Base-by-base conservation (phyloP, 192 early-diverging fungal genomes). In the Entrophospora sp. region DNA sequence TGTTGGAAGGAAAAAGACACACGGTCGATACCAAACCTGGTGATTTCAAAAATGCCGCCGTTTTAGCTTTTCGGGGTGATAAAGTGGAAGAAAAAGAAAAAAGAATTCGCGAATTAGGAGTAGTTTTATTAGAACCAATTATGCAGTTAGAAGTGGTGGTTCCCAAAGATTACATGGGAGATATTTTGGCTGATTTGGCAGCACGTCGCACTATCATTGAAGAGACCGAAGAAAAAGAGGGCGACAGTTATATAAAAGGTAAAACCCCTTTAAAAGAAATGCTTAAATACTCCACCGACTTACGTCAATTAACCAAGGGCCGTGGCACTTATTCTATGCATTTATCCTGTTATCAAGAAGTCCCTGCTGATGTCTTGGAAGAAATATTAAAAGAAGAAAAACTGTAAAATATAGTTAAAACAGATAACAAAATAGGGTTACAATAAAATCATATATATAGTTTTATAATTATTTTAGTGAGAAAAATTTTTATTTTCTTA, bases 91-190 rank as follows among this genome's bases (percentile, higher is more conserved):
- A 52, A 52, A 52, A 52, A 27, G 51, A 52, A 52, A 52, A 52
- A 52, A 52, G 51, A 27, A 52, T 52, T 25, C 51, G 14, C 5
- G 51, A 52, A 52, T 30, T 52, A 31, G 51, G 51, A 52, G 51
- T 25, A 58, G 32, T 58, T 58, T 36, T 58, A 58, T 58, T 58
- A 34, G 56, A 58, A 37, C 56, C 56, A 35, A 36, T 58, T 58
- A 58, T 58, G 56, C 30, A 58, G 35, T 14, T 58, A 58, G 56
- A 58, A 58, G 56, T 58, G 35, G 36, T 35, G 12, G 18, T 58
- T 58, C 56, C 56, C 25, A 58, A 58, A 4, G 56, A 58, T 37
- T 58, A 58, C 35, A 35, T 58, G 5, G 56, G 56, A 2, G 56
- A 58, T 34, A 18, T 58, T 58, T 58, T 58, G 56, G 56, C 56